These are phyloP conservation scores for Fistulinella prunicolor DNA, from an alignment of 768 basidiomycete genomes.

Conservation along the genomic window DNA sequence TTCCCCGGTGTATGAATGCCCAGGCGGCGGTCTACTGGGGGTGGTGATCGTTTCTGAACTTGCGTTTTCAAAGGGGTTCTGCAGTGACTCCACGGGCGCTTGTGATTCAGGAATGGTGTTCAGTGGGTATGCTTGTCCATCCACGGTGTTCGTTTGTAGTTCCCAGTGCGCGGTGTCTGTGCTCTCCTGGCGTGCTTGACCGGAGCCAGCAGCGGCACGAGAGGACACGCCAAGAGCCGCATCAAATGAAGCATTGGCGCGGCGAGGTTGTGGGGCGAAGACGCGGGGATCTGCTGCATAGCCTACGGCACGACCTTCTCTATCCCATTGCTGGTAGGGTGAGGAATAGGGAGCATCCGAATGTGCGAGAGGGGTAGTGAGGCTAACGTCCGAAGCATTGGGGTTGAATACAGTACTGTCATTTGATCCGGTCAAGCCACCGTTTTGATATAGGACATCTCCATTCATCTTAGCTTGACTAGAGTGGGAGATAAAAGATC, in stretches of 20 bases:
- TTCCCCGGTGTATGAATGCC: conserved; percentile 8
- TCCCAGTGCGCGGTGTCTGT: conserved; percentile 33
- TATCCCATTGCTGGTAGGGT: conserved; percentile 51
- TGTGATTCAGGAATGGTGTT: conserved; percentile 16
- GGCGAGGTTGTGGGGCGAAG: conserved; percentile 50
- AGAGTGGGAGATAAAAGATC: conserved; percentile 5
- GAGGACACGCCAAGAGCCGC: conserved; percentile 8
- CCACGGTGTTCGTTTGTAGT: conserved; percentile 24
- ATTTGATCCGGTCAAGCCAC: conserved; percentile 28
- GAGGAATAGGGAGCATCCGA: conserved; percentile 33
- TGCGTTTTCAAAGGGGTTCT: conserved; percentile 26
- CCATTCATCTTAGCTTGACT: conserved; percentile 55
- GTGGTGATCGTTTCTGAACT: conserved; percentile 18
- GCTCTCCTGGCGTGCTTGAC: conserved; percentile 24
- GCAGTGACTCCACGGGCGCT: conserved; percentile 7
- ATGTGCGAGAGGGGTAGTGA: conserved; percentile 25
- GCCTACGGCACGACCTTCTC: conserved; percentile 47
- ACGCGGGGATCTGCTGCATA: conserved; percentile 44
- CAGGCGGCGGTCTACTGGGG: conserved; percentile 11
- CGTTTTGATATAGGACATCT: conserved; percentile 30
- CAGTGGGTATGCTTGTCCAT: conserved; percentile 25
- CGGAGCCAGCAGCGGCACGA: conserved; percentile 6
- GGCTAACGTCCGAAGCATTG: conserved; percentile 40
- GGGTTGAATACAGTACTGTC: conserved; percentile 37
- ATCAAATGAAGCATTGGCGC: conserved; percentile 17